Percentiles rank a stretch among this genome's conserved stretches.
Conservation (phyloP, 2,329 filamentous ascomycete species). For the Escovopsis weberi region DNA sequence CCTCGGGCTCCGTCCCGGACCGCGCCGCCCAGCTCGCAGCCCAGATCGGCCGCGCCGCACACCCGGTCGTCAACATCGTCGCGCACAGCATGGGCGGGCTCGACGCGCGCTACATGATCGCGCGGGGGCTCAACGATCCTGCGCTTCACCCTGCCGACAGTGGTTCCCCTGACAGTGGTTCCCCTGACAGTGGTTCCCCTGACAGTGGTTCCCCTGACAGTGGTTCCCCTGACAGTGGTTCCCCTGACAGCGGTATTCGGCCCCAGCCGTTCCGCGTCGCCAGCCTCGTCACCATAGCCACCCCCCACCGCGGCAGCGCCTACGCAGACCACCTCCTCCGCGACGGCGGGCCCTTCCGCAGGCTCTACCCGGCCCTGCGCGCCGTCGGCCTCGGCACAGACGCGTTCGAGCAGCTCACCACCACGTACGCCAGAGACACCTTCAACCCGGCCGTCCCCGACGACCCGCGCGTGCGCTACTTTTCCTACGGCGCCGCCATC, state of each 20-base stretch:
- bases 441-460: conserved; percentile 47
- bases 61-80: conserved; percentile 53
- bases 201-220: too few relatives aligned
- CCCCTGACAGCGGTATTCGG: conserved; percentile 2
- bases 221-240: too few relatives aligned
- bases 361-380: conserved; percentile 36
- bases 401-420: conserved; percentile 47
- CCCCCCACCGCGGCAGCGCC: conserved; percentile 39
- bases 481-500: conserved; percentile 42
- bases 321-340: conserved; percentile 41
- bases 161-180: too few relatives aligned
- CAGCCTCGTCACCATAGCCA: conserved; percentile 39
- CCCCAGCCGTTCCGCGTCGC: conserved; percentile 32
- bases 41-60: conserved; percentile 30
- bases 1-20: conserved; percentile 44
- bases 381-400: conserved; percentile 39
- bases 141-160: too few relatives aligned
- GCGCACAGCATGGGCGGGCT: conserved; percentile 56
- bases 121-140: conserved; percentile 23
- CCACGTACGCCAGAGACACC: conserved; percentile 38
- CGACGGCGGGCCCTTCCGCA: conserved; percentile 33
- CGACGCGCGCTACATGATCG: conserved; percentile 52
- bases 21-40: conserved; percentile 42
- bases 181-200: too few relatives aligned
- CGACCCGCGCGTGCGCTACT: conserved; percentile 38